Evolutionary conservation across 176 grass and related monocot species (phyloP), one percentile per base, ranked within the genome.

Genomic region (Avena atlantica): DNA sequence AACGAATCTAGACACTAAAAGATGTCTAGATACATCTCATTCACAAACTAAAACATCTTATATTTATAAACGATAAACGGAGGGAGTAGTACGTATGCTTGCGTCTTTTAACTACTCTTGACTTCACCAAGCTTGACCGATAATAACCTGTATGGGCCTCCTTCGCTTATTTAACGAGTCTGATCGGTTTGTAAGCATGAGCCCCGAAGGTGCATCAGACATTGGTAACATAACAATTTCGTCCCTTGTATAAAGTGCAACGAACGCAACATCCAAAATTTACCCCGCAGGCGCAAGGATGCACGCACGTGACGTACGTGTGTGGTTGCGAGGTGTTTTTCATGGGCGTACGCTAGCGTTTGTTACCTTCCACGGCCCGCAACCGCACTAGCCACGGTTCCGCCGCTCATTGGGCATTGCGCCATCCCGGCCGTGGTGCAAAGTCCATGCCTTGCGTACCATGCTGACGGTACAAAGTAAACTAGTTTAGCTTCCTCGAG

Each of bases 301-400:
- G 70, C 44, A 48, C 5, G n/a, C 2, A 31, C 29, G 29, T 74
- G 62, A 61, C 24, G 70, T 48, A 16, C 27, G 40, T 73, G 10
- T 48, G 45, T n/a, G 45, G 45, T 50, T 74, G 71, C 45, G 71
- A 9, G 71, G 44, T 50, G 70, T 74, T 74, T 74, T 74, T 74
- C 70, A 50, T 74, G 70, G 70, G 25, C 25, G 25, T 27, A 74
- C 70, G 6, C n/a, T 74, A 74, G 70, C 24, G 70, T 49, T 47
- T 13, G 70, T 73, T 44, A 73, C 42, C 44, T 74, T 74, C 70
- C 44, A 50, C 44, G 24, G 13, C 42, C 70, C 70, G 70, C 70
- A 73, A 73, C 20, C 42, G 31, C 31, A 48, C 0, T 21, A n/a
- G 37, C 67, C 3, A 72, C 37, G 68, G 20, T 11, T 74, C 9